These are phyloP conservation scores for Fusarium pseudocircinatum DNA, from an alignment of 2,329 filamentous ascomycete species.

Conservation along the genomic window DNA sequence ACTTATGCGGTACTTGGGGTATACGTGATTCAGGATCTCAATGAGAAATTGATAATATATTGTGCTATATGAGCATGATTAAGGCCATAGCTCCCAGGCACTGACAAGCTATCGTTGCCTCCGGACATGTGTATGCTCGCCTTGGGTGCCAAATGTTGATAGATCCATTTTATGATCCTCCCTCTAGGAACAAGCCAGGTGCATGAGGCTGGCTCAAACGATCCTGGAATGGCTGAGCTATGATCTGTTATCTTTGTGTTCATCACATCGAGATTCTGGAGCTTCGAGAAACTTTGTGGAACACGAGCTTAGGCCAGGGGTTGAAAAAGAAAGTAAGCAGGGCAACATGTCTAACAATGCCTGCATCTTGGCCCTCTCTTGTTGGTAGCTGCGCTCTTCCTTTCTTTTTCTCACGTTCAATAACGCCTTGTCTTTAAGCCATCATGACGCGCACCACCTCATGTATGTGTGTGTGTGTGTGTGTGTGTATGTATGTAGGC, in stretches of 20 bases:
- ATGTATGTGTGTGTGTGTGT: not conserved
- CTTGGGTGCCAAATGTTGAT: not conserved
- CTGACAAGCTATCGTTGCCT: not conserved
- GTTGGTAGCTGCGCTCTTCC: not conserved
- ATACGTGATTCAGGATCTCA: conserved; percentile 6
- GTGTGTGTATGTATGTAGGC: not conserved
- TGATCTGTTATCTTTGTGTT: conserved; percentile 6
- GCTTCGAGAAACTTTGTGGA: conserved; percentile 29
- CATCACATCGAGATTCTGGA: conserved; percentile 2
- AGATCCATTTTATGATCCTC: conserved; percentile 19
- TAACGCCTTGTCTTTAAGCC: conserved; percentile 24
- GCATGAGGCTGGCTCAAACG: conserved; percentile 33
- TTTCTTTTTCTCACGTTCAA: conserved; percentile 9
- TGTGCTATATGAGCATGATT: not conserved
- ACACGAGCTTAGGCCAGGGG: not conserved
- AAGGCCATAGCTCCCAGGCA: not conserved
- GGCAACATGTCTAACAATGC: not conserved
- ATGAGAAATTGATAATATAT: not conserved
- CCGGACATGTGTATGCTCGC: conserved; percentile 1
- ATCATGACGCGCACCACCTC: conserved; percentile 10
- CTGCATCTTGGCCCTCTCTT: not conserved
- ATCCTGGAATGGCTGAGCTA: conserved; percentile 2
- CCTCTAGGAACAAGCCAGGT: conserved; percentile 3
- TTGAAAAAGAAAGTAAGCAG: not conserved
- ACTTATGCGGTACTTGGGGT: conserved; percentile 5